phyloP scores from a whole-genome alignment of 2,329 filamentous ascomycete species.

The Macrophomina tecta region DNA sequence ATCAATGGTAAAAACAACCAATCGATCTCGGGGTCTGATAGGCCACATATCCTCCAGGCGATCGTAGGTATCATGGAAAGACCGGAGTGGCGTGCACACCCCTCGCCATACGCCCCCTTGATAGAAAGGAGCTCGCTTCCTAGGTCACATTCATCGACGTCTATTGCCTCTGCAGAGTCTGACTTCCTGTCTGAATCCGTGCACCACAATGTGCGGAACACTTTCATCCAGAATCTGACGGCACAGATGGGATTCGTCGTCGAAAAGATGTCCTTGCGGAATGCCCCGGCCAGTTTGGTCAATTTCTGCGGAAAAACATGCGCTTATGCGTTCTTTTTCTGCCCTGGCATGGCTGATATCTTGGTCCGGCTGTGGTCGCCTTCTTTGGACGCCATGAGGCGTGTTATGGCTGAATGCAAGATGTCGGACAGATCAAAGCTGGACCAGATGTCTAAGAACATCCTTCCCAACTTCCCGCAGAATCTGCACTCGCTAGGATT shows the following conservation, averaged over 20 bases:
- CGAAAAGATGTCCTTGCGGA: slow-evolving; percentile 82
- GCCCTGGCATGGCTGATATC: slow-evolving; percentile 82
- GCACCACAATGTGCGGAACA: slow-evolving; percentile 86
- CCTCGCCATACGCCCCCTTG: slow-evolving; percentile 70
- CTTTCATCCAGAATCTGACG: slow-evolving; percentile 81
- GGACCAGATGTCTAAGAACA: slow-evolving; percentile 61
- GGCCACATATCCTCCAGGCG: slow-evolving; percentile 79
- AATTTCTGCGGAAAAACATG: slow-evolving; percentile 89
- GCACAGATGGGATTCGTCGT: slow-evolving; percentile 87
- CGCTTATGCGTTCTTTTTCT: slow-evolving; percentile 93
- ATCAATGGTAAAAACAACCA: slow-evolving; percentile 77
- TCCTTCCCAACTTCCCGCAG: slow-evolving; percentile 73
- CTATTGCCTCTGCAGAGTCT: slow-evolving; percentile 66
- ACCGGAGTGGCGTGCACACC: slow-evolving; percentile 81
- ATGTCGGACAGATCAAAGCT: slow-evolving; percentile 58
- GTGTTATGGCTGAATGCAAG: slow-evolving; percentile 72
- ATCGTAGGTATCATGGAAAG: slow-evolving; percentile 84
- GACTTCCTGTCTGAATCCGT: slow-evolving; percentile 78
- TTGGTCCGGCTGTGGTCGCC: slow-evolving; percentile 82
- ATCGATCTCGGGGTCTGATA: slow-evolving; percentile 81
- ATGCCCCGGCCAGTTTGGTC: slow-evolving; percentile 69
- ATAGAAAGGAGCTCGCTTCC: slow-evolving; percentile 59
- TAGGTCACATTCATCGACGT: slow-evolving; percentile 59
- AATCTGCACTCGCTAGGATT: slow-evolving; percentile 67
- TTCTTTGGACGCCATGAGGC: slow-evolving; percentile 70